phyloP scores from a whole-genome alignment of 306 rosid genomes.

The Hylodesmum podocarpum region DNA sequence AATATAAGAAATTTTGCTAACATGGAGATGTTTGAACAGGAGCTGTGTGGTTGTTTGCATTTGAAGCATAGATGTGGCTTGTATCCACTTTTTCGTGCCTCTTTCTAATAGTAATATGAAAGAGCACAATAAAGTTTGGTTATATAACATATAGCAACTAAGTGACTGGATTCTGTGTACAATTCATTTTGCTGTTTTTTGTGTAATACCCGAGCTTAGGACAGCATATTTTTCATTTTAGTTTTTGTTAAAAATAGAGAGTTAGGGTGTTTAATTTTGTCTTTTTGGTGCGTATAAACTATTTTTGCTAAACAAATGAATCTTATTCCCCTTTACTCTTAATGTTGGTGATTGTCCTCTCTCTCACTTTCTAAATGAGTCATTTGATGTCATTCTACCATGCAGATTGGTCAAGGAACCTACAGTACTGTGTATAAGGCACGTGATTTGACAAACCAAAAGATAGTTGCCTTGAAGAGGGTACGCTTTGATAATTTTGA shows the following conservation, averaged over 20 bases:
- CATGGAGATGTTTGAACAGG: background rate
- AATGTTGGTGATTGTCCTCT: background rate
- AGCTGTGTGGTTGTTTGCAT: conserved; percentile 14
- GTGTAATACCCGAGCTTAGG: background rate
- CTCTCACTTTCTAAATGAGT: background rate
- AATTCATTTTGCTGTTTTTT: background rate
- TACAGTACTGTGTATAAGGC: conserved; percentile 94
- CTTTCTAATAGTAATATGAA: background rate
- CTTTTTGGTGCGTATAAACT: background rate
- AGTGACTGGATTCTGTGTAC: conserved; percentile 1
- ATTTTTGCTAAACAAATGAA: background rate
- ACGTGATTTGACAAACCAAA: conserved; percentile 60
- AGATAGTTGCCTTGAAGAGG: conserved; percentile 81
- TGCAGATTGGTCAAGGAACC: conserved; percentile 98
- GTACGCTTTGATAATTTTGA: conserved; percentile 92
- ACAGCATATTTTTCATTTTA: background rate
- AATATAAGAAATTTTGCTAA: background rate
- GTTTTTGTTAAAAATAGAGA: background rate
- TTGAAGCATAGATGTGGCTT: background rate
- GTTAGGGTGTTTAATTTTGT: background rate
- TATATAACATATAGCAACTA: background rate
- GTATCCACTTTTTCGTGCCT: background rate
- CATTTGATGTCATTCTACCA: conserved; percentile 28
- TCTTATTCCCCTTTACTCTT: background rate
- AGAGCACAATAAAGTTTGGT: background rate